Base-by-base conservation (phyloP, 192 early-diverging fungal species). In the Linnemannia hyalina region DNA sequence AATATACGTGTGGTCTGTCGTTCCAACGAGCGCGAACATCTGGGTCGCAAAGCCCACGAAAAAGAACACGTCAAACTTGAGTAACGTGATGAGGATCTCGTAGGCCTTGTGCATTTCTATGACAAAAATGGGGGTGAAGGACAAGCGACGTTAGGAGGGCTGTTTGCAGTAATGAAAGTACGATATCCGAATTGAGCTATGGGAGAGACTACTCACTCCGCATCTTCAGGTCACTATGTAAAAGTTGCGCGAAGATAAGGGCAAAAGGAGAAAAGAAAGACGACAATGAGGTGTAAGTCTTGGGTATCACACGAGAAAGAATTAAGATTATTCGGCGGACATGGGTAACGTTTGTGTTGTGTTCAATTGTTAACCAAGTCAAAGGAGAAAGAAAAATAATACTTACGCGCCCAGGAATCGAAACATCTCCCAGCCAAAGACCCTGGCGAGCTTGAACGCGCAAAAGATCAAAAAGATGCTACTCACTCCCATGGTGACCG, bases 31-130 rank as follows among this genome's bases (percentile, higher is more conserved):
- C 13, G 92, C 91, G 71, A 92, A 91, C 73, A 93, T 87, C 83
- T 93, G 92, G 70, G 93, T 88, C 8, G 91, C 92, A 69, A 90
- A 93, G 2, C 91, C 89, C 40, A 93, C 91, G 74, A 94, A 92
- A 49, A 93, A 93, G 77, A 93, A 93, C 18, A 93, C 89, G 72
- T 92, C 92, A 36, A 94, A 90, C 88, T 94, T 94, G 16, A 94
- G 88, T n/a, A 94, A 74, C 2, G 93, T 94, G 38, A 93, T 88
- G 77, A 94, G 85, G 42, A 94, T 91, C 84, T 93, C 92, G 46
- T 93, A 90, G 80, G 89, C 90, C 79, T 91, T 92, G 90, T 92
- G 94, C 82, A 90, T 90, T 11, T 83, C 84, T 86, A 81, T 47
- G 8, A 10, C 7, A 47, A 15, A 26, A 23, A 41, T n/a, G 7